phyloP scores from a whole-genome alignment of 495 filamentous ascomycete genomes.

The Pyrenopolyporus hunteri region DNA sequence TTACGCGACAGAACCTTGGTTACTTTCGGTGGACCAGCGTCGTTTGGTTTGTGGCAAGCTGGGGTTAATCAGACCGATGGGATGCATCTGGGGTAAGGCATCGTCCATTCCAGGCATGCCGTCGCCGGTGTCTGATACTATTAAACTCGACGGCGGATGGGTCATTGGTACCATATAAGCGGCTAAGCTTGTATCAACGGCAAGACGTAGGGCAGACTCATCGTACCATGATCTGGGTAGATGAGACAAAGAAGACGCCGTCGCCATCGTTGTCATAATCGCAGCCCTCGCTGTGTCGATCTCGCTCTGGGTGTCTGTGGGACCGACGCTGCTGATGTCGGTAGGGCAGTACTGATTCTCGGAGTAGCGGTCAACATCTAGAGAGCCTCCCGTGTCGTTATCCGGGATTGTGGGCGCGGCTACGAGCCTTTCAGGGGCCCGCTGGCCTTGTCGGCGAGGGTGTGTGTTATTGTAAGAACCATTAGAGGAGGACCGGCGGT shows the following conservation, averaged over 20 bases:
- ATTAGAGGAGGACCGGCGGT: neutral
- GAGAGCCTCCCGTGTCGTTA: neutral
- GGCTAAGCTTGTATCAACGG: neutral
- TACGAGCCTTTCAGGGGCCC: neutral
- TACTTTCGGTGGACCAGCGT: neutral
- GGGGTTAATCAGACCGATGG: neutral
- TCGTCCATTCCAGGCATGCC: no score
- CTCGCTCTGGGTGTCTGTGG: neutral
- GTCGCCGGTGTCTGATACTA: neutral
- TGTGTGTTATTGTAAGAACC: neutral
- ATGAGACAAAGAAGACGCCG: no score
- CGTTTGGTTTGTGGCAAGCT: neutral
- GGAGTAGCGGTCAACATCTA: neutral
- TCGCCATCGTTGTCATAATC: neutral
- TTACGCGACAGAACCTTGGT: constrained; percentile 17
- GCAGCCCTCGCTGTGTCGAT: neutral
- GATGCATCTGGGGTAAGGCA: neutral
- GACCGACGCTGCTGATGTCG: neutral
- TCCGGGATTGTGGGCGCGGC: neutral
- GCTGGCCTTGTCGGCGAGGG: neutral
- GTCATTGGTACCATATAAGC: neutral
- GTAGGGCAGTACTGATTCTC: neutral
- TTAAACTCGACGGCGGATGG: neutral
- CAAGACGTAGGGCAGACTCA: no score
- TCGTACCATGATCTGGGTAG: no score